Evolutionary conservation across 257 asterid genomes (phyloP).

Genomic region (Solanum sparsipilum): DNA sequence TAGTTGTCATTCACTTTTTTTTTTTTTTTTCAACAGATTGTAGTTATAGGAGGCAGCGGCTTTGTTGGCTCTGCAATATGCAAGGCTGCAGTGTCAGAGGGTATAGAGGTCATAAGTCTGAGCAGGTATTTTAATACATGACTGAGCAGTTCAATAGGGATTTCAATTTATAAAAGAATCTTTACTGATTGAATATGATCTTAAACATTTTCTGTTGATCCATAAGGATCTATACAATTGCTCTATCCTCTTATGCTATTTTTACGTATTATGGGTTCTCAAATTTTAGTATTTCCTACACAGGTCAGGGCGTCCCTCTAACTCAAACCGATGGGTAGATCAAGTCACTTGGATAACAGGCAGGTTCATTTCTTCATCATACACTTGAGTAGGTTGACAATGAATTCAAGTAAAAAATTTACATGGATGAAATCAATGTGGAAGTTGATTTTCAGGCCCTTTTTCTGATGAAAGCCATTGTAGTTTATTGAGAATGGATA

Average conservation of each 20-base stretch:
- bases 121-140: constrained; percentile 54
- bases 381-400: not conserved
- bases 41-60: constrained; percentile 95
- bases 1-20: not conserved
- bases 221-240: not conserved
- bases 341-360: constrained; percentile 96
- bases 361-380: constrained; percentile 32
- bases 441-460: not conserved
- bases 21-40: constrained; percentile 45
- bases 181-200: not conserved
- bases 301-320: constrained; percentile 83
- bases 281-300: not conserved
- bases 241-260: not conserved
- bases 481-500: not conserved
- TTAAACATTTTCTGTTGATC: not conserved
- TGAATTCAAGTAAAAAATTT: not conserved
- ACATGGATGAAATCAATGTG: not conserved
- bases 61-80: constrained; percentile 97
- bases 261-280: not conserved
- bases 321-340: constrained; percentile 75
- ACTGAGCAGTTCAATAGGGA: not conserved
- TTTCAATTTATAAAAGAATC: not conserved
- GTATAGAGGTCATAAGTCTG: constrained; percentile 88
- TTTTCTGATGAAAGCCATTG: not conserved
- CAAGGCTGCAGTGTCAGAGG: constrained; percentile 96